Evolutionary conservation across 495 filamentous ascomycete species (phyloP).

Genomic region (Gamarada debralockiae): DNA sequence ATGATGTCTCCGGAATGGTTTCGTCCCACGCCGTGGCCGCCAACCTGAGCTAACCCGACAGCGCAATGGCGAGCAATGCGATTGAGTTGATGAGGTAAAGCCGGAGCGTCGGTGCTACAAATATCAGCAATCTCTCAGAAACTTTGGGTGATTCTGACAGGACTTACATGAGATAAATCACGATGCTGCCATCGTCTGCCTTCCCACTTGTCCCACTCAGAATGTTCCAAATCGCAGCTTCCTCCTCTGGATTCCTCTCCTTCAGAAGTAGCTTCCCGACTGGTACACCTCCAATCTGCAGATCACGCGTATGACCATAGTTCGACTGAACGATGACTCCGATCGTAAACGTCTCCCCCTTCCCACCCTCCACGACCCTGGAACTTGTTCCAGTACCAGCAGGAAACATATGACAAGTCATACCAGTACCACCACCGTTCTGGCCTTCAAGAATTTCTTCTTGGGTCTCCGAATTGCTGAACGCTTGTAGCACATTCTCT

Average conservation of each 20-base stretch:
- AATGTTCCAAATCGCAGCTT: no score
- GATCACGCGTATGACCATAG: conserved; percentile 20
- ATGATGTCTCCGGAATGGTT: conserved; percentile 27
- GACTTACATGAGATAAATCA: conserved; percentile 19
- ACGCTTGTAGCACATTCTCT: conserved; percentile 17
- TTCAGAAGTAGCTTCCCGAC: conserved; percentile 20
- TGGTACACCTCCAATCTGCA: conserved; percentile 22
- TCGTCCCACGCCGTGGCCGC: conserved; percentile 20
- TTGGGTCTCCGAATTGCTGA: conserved; percentile 17
- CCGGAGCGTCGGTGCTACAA: conserved; percentile 23
- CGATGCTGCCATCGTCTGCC: conserved; percentile 27
- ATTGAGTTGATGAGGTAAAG: conserved; percentile 26
- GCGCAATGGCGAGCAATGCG: conserved; percentile 23
- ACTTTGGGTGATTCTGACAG: no score
- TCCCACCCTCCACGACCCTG: conserved; percentile 17
- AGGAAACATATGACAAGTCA: conserved; percentile 27
- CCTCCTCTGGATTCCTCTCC: conserved; percentile 5
- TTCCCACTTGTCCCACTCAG: conserved; percentile 22
- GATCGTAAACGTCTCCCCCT: conserved; percentile 15
- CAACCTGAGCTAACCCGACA: conserved; percentile 22
- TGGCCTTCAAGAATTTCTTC: conserved; percentile 23
- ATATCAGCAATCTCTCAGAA: not conserved
- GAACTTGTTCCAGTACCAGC: conserved; percentile 26
- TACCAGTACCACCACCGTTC: conserved; percentile 24
- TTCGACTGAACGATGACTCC: conserved; percentile 21